Percentiles rank a stretch among this genome's conserved stretches.
These are phyloP conservation scores for Podospora pseudoanserina DNA, from an alignment of 495 filamentous ascomycete species.

Conservation along the genomic window DNA sequence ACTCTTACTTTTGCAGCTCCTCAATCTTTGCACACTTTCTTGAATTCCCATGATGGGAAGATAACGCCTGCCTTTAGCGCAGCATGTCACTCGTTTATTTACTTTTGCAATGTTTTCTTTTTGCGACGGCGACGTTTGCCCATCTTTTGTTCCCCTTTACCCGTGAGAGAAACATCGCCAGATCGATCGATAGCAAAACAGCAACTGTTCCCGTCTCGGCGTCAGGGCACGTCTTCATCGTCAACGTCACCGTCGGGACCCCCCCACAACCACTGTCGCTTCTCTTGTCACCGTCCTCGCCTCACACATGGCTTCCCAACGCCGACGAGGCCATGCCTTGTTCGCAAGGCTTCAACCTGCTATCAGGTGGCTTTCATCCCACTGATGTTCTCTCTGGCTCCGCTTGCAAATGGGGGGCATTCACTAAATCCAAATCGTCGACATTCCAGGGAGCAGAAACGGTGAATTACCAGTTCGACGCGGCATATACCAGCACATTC, in stretches of 20 bases:
- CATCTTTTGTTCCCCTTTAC: slow-evolving; percentile 17
- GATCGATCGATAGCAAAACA: neutral
- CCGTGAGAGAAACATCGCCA: slow-evolving; percentile 9
- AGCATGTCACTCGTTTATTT: slow-evolving; percentile 23
- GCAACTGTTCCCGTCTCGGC: slow-evolving; percentile 9
- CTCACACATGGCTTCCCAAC: slow-evolving; percentile 21
- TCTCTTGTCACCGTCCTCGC: slow-evolving; percentile 17
- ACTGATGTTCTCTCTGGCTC: slow-evolving; percentile 1
- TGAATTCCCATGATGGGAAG: neutral
- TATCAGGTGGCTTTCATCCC: slow-evolving; percentile 3
- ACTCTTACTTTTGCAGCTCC: neutral
- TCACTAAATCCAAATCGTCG: slow-evolving; percentile 12
- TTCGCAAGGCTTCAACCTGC: neutral
- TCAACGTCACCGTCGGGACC: slow-evolving; percentile 19
- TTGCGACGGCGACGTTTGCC: slow-evolving; percentile 10
- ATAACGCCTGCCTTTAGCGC: slow-evolving; percentile 12
- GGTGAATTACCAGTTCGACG: slow-evolving; percentile 14
- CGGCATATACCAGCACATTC: slow-evolving; percentile 15
- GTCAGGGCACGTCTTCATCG: slow-evolving; percentile 18
- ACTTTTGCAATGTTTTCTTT: slow-evolving; percentile 12
- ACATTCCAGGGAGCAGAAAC: slow-evolving; percentile 6
- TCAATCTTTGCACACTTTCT: neutral
- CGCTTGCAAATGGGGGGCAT: slow-evolving; percentile 16
- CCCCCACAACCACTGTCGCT: slow-evolving; percentile 17
- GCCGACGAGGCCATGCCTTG: slow-evolving; percentile 18